Base-by-base conservation (phyloP, 2,329 filamentous ascomycete genomes). In the Aspergillus transmontanensis region DNA sequence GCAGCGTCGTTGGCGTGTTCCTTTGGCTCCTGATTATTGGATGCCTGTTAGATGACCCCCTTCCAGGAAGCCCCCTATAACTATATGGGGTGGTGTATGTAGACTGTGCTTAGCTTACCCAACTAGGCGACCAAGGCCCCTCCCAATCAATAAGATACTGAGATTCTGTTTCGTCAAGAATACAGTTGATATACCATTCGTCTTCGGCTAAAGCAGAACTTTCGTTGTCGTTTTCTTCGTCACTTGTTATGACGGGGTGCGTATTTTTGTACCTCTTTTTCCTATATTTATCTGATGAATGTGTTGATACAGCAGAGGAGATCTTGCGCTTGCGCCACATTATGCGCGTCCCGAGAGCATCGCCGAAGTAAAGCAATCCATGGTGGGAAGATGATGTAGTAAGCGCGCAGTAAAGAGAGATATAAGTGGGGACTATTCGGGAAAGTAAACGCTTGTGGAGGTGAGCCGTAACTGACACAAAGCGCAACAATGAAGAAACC, bases 111-210 rank as follows among this genome's bases (percentile, higher is more conserved):
- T 9, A 58, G 75, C 76, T 71, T 68, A 79, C 77, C 76, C 76
- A 79, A 64, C 70, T 75, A 58, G 77, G 76, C 36, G 72, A 68
- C 66, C 72, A 79, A 32, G 69, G 66, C 10, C 74, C 76, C 60
- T 75, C 73, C 77, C 76, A 79, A 39, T 78, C 76, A 64, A 80
- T 76, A 32, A 79, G 68, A 67, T 78, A 80, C 56, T 75, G 69
- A 21, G 68, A 67, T 51, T 69, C 61, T 36, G 70, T 71, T 67
- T 80, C 76, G 65, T 73, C 73, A 61, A 78, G 69, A 55, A 78
- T 78, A 63, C 70, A 70, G 58, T 76, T 76, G 48, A 77, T 76
- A 60, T 69, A 70, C 64, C 69, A 77, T 68, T 78, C 74, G 63
- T 73, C 69, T 50, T 74, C 72, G n/a, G 59, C 68, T 54, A 71